Conservation (phyloP, 2,329 filamentous ascomycete genomes). For the Sarocladium kiliense region DNA sequence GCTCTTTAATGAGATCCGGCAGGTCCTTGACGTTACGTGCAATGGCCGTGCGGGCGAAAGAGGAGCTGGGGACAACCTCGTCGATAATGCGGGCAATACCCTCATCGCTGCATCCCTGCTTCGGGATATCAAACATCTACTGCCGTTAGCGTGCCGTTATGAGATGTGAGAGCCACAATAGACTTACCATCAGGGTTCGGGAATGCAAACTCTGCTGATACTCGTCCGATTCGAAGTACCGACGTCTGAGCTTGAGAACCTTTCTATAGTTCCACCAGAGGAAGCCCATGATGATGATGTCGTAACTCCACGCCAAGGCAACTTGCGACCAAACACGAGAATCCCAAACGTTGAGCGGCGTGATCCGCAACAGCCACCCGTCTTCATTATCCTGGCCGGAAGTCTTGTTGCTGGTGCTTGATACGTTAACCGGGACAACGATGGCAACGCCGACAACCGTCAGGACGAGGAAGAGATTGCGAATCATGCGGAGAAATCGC, state of each 20-base stretch:
- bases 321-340: conserved; percentile 54
- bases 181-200: conserved; percentile 56
- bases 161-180: neutral
- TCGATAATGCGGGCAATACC: conserved; percentile 83
- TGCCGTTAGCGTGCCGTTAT: neutral
- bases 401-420: conserved; percentile 21
- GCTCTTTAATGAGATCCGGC: conserved; percentile 77
- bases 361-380: conserved; percentile 54
- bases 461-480: conserved; percentile 78
- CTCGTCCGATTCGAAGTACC: conserved; percentile 79
- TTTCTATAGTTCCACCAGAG: conserved; percentile 87
- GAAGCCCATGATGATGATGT: conserved; percentile 71
- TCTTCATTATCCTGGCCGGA: neutral
- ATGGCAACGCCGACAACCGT: conserved; percentile 69
- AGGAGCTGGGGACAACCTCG: conserved; percentile 69
- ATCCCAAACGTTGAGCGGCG: conserved; percentile 50
- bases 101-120: conserved; percentile 72
- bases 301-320: conserved; percentile 58
- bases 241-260: conserved; percentile 63
- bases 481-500: conserved; percentile 82
- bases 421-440: conserved; percentile 75
- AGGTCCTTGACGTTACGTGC: conserved; percentile 90
- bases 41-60: conserved; percentile 74
- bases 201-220: conserved; percentile 87
- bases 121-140: conserved; percentile 78